A percentile compares a stretch with the other conserved stretches of the same genome.
These are phyloP conservation scores for Penicillium sclerotigenum DNA, from an alignment of 2,329 filamentous ascomycete genomes.

Conservation along the genomic window DNA sequence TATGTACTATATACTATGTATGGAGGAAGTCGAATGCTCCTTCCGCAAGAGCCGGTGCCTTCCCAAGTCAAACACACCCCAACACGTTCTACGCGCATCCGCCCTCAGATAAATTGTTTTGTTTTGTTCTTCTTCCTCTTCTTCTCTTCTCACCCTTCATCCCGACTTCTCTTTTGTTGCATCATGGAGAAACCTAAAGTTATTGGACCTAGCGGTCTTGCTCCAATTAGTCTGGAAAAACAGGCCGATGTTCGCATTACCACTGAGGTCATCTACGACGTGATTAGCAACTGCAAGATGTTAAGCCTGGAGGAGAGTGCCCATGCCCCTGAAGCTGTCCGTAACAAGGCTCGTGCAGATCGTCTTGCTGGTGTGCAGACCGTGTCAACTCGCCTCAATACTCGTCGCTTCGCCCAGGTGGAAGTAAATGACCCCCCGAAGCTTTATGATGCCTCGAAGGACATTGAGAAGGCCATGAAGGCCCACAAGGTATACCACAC, in stretches of 20 bases:
- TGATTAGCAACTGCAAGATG: background rate
- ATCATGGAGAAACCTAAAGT: background rate
- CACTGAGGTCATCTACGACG: background rate
- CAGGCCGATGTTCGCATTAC: background rate
- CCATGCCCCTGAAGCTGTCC: background rate
- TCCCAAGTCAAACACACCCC: background rate
- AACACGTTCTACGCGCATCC: background rate
- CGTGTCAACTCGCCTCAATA: background rate
- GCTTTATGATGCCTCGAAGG: background rate
- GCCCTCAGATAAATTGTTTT: background rate
- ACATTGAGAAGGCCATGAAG: background rate
- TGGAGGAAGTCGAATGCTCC: no score
- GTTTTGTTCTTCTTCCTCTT: background rate
- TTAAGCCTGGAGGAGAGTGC: background rate
- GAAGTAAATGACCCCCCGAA: background rate
- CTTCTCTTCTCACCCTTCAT: background rate
- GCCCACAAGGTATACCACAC: background rate
- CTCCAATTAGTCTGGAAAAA: background rate
- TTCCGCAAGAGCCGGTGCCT: background rate
- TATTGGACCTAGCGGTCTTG: background rate
- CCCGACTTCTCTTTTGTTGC: background rate
- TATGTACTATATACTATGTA: no score
- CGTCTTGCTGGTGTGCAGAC: background rate
- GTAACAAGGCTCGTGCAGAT: background rate
- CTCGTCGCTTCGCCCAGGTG: background rate